These are phyloP conservation scores for Euphorbia tirucalli DNA, from an alignment of 345 rosid species.

Conservation along the genomic window DNA sequence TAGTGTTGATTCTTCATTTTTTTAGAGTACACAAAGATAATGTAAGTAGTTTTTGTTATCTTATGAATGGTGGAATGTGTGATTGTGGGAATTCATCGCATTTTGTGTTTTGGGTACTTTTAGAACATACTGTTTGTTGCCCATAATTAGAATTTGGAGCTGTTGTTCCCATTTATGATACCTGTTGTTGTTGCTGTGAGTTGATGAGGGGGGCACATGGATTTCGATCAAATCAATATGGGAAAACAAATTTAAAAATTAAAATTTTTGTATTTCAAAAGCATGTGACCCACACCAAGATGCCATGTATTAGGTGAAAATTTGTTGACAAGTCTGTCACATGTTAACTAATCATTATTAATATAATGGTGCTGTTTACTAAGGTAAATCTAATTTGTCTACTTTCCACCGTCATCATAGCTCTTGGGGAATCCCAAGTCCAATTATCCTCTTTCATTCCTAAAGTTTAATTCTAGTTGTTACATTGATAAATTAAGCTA, in stretches of 20 bases:
- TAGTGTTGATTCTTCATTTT: conserved; percentile 2
- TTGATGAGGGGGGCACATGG: conserved; percentile 17
- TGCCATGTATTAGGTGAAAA: conserved; percentile 14
- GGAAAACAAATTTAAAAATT: background rate
- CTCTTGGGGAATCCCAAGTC: conserved; percentile 8
- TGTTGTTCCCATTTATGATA: too few relatives aligned
- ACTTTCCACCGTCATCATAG: conserved; percentile 15
- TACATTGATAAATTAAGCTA: too few relatives aligned
- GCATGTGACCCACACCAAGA: conserved; percentile 31
- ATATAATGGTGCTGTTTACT: conserved; percentile 13
- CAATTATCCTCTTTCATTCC: background rate
- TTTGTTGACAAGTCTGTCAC: conserved; percentile 17
- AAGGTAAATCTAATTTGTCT: conserved; percentile 25
- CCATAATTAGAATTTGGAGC: background rate
- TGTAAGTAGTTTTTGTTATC: conserved; percentile 14
- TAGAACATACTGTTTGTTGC: background rate
- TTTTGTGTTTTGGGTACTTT: background rate
- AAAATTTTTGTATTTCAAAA: background rate
- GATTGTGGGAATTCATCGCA: background rate
- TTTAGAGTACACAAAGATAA: conserved; percentile 17
- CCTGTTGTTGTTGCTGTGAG: too few relatives aligned
- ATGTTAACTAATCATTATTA: conserved; percentile 21
- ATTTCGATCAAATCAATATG: conserved; percentile 8
- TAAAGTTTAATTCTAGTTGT: background rate
- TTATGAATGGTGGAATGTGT: too few relatives aligned